These are phyloP conservation scores for Elsinoe fawcettii DNA, from an alignment of 2,329 filamentous ascomycete species.

Conservation along the genomic window DNA sequence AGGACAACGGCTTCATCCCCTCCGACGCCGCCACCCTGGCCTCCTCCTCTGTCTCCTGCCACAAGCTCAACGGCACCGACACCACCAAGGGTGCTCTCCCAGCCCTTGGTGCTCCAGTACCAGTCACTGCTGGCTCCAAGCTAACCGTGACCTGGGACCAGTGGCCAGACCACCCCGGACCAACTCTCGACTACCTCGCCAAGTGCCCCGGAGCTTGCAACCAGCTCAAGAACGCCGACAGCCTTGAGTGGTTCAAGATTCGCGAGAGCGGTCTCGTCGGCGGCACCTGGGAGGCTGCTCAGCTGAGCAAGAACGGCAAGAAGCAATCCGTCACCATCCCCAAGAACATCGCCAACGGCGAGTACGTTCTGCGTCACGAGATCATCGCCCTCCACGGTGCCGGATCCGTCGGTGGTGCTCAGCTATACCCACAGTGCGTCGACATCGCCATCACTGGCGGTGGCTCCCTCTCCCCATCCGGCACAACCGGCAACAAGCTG, in stretches of 20 bases:
- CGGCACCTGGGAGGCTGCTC: conserved; percentile 50
- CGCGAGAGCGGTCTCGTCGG: conserved; percentile 47
- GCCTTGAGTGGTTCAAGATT: conserved; percentile 58
- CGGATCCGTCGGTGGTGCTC: conserved; percentile 35
- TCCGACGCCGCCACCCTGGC: conserved; percentile 23
- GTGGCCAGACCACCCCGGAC: conserved; percentile 33
- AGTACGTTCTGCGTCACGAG: conserved; percentile 56
- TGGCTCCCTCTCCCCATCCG: conserved; percentile 42
- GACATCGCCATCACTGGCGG: conserved; percentile 53
- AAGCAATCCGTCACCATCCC: conserved; percentile 48
- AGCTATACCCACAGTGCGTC: conserved; percentile 44
- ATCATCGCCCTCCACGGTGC: conserved; percentile 53
- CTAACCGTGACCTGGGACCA: conserved; percentile 29
- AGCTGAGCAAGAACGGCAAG: conserved; percentile 42
- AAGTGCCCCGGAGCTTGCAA: conserved; percentile 30
- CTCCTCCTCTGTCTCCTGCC: conserved; percentile 29
- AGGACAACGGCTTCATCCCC: conserved; percentile 32
- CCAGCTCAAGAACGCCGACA: conserved; percentile 47
- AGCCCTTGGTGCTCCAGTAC: conserved; percentile 27
- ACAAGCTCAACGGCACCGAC: conserved; percentile 24
- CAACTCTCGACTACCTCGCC: conserved; percentile 33
- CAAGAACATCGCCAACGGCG: conserved; percentile 44
- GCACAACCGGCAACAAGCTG: conserved; percentile 45
- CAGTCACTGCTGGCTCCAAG: conserved; percentile 29
- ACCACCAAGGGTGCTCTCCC: conserved; percentile 14